Base-by-base conservation (phyloP, 1,139 yeast genomes). In the Yamadazyma atmosphaerica region DNA sequence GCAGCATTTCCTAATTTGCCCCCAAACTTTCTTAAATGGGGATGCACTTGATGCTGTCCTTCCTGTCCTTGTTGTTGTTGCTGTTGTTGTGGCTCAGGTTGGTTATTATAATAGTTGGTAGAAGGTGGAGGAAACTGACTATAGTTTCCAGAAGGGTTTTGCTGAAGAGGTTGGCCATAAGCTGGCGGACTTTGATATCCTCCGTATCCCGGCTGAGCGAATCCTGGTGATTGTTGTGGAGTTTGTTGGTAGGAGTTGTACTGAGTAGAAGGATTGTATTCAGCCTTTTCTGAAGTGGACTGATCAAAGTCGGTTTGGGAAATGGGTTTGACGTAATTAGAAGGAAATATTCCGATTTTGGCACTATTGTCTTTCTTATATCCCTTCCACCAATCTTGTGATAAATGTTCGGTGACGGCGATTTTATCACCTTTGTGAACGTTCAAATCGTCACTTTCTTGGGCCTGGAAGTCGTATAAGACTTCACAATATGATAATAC, bases 371-470 rank as follows among this genome's bases (percentile, higher is more conserved):
- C 47, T 41, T 69, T 64, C 43, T 56, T 61, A 52, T 64, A 68
- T 32, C 98, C 98, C 58, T 79, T 83, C 88, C 94, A 89, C 98
- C 98, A 90, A 58, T 89, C 94, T 29, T 76, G 74, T 15, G 94
- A 86, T 42, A 85, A 72, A 56, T 80, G 87, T 56, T 89, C 96
- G 4, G 78, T 45, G 6, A 92, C 77, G 28, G 77, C 77, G 38
- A 92, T 61, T 53, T 75, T 79, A 46, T 84, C 92, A 35, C 94
- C 97, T 35, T 68, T 74, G 34, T 51, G 56, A 34, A 92, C 69
- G 5, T 60, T 62, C 53, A 92, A 65, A 59, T 92, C 98, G 30
- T 82, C 92, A 0, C 77, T 68, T 56, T 86, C 88, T 49, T 80
- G 85, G 0, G 73, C 58, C 6, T 61, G 61, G 60, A 81, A 89